Conservation (phyloP, 768 basidiomycete species). For the Heimioporus sp. region DNA sequence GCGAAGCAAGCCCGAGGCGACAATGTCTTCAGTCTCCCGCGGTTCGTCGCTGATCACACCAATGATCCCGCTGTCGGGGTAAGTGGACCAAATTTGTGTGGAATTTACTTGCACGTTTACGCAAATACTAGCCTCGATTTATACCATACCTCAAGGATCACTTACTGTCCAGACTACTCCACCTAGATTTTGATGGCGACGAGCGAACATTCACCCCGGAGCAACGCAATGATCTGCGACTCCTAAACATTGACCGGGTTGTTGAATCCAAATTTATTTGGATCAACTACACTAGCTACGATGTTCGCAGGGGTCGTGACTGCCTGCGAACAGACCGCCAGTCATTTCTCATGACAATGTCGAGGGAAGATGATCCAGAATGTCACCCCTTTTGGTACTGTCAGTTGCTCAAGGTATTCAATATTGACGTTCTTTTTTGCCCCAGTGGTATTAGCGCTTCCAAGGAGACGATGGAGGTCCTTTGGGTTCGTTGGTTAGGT, state of each 20-base stretch:
- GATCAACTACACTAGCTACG: conserved; percentile 5
- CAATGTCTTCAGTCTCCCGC: no score
- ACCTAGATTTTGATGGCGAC: no score
- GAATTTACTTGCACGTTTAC: no score
- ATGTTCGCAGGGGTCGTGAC: neutral
- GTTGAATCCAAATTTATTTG: neutral
- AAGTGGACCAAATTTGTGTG: no score
- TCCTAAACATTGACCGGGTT: neutral
- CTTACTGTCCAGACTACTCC: no score
- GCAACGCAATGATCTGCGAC: neutral
- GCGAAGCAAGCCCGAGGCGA: no score
- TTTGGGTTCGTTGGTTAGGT: conserved; percentile 3
- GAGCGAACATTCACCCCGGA: no score
- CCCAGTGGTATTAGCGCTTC: neutral
- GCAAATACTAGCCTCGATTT: no score
- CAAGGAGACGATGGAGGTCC: neutral
- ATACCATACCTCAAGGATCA: no score
- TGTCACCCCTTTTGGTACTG: conserved; percentile 3
- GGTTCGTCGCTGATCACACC: no score
- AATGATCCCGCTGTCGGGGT: no score
- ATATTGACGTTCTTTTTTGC: neutral
- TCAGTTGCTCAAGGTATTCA: neutral
- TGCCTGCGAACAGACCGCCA: neutral
- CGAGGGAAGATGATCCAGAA: neutral
- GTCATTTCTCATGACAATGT: conserved; percentile 1